These are phyloP conservation scores for Candida coquimbonensis DNA, from an alignment of 805 yeast genomes.

Conservation along the genomic window DNA sequence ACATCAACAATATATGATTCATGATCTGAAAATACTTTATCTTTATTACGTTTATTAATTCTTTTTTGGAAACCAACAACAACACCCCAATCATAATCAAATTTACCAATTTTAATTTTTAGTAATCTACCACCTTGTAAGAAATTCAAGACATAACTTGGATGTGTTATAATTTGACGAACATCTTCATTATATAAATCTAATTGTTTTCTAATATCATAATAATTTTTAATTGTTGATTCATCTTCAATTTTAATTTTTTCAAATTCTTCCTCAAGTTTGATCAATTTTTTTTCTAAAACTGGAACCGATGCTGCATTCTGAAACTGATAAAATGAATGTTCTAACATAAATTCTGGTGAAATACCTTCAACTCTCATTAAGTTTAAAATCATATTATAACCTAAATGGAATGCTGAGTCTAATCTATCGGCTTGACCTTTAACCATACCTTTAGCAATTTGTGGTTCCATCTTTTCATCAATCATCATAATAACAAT, in stretches of 20 bases:
- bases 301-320: conserved; percentile 86
- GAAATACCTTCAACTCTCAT: conserved; percentile 98
- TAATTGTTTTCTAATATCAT: conserved; percentile 70
- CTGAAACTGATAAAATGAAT: conserved; percentile 93
- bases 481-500: conserved; percentile 99
- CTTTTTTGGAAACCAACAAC: conserved; percentile 75
- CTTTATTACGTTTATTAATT: conserved; percentile 48
- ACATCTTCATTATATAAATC: conserved; percentile 67
- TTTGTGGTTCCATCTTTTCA: conserved; percentile 99
- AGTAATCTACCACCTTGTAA: conserved; percentile 85
- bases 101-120: conserved; percentile 48
- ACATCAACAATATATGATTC: conserved; percentile 87
- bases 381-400: conserved; percentile 92
- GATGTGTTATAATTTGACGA: conserved; percentile 81
- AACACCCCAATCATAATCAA: conserved; percentile 95
- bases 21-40: conserved; percentile 66
- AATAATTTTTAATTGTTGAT: conserved; percentile 67
- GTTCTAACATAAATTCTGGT: conserved; percentile 93
- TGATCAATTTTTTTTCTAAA: conserved; percentile 61
- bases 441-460: conserved; percentile 98
- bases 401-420: conserved; percentile 95
- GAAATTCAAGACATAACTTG: conserved; percentile 76
- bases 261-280: conserved; percentile 42
- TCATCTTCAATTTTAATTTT: conserved; percentile 65
- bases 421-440: conserved; percentile 98